A percentile compares a stretch with the other conserved stretches of the same genome.
Conservation (phyloP, 768 basidiomycete genomes). For the Boletus bicolor region DNA sequence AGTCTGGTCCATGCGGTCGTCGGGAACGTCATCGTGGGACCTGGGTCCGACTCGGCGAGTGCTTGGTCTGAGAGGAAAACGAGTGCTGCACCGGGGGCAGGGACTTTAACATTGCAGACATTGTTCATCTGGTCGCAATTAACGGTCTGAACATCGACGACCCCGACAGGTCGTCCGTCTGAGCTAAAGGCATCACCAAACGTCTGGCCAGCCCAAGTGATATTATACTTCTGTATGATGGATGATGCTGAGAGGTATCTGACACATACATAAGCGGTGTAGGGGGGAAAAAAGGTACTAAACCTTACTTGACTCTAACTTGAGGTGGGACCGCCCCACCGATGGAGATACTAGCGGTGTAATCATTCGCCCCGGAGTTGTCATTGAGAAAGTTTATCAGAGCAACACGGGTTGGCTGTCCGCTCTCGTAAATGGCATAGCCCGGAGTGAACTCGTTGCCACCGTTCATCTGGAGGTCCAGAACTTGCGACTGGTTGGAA, state of each 20-base stretch:
- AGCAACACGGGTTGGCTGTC: slow-evolving; percentile 55
- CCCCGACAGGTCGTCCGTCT: slow-evolving; percentile 65
- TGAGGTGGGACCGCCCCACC: slow-evolving; percentile 43
- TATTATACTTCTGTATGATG: slow-evolving; percentile 58
- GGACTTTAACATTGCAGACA: slow-evolving; percentile 57
- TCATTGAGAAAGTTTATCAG: slow-evolving; percentile 75
- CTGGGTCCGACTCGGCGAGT: slow-evolving; percentile 33
- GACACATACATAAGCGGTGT: background rate
- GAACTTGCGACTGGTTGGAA: slow-evolving; percentile 58
- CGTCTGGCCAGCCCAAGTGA: slow-evolving; percentile 79
- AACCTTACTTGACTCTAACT: slow-evolving; percentile 52
- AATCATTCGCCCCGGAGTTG: slow-evolving; percentile 49
- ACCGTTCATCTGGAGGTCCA: slow-evolving; percentile 57
- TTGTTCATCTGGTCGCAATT: slow-evolving; percentile 52
- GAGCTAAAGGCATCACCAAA: slow-evolving; percentile 58
- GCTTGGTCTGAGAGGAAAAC: slow-evolving; percentile 59
- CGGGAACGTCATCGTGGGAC: slow-evolving; percentile 45
- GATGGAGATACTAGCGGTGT: slow-evolving; percentile 49
- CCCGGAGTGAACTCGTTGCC: slow-evolving; percentile 58
- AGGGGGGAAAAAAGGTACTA: background rate
- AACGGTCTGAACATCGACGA: slow-evolving; percentile 53
- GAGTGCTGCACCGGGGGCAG: slow-evolving; percentile 71
- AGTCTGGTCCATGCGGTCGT: slow-evolving; percentile 41
- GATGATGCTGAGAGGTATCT: slow-evolving; percentile 57
- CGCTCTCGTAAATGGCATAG: slow-evolving; percentile 68